Evolutionary conservation across 306 rosid genomes (phyloP), one percentile per base, ranked within the genome.

Genomic region (Coriaria nepalensis): DNA sequence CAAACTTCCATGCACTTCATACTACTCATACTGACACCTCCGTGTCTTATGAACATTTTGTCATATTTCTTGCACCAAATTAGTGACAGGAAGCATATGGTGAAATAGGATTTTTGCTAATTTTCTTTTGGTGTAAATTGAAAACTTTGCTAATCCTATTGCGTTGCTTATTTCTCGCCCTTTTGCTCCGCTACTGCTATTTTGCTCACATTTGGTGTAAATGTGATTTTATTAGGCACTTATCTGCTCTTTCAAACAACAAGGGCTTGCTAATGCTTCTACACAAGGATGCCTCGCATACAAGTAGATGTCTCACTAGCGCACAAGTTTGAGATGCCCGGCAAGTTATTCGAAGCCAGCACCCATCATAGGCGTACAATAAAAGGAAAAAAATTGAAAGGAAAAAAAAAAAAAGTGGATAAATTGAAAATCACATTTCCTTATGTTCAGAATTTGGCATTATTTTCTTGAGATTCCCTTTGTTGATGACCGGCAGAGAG

Each of bases 191-290:
- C 3, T 3, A 1, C 29, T 20, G 3, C 29, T 3, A 3, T 20
- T 20, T 46, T 46, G 32, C n/a, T 40, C 41, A 50, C 4, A 13
- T 33, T 10, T 35, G 40, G 59, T 32, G 9, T 64, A 37, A 41
- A 55, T 62, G 62, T 61, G 35, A 59, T 39, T 52, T 62, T 20
- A 20, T 20, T 71, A 92, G 98, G 87, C 80, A 71, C 69, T 64
- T 66, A 76, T 71, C 76, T 9, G 83, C 86, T 35, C 63, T 77
- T 35, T 78, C 94, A 6, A 63, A 70, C 45, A 68, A 72, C 8
- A 66, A 43, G 32, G 98, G 98, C 35, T 72, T 92, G 78, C 79
- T 69, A 66, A 73, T 80, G 78, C 87, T 92, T 13, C 71, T 92
- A 2, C 94, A 78, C 55, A 82, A 75, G 35, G 78, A 75, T 33